Evolutionary conservation across 1,139 yeast species (phyloP), one percentile per base, ranked within the genome.

Genomic region (Meyerozyma smithsonii): DNA sequence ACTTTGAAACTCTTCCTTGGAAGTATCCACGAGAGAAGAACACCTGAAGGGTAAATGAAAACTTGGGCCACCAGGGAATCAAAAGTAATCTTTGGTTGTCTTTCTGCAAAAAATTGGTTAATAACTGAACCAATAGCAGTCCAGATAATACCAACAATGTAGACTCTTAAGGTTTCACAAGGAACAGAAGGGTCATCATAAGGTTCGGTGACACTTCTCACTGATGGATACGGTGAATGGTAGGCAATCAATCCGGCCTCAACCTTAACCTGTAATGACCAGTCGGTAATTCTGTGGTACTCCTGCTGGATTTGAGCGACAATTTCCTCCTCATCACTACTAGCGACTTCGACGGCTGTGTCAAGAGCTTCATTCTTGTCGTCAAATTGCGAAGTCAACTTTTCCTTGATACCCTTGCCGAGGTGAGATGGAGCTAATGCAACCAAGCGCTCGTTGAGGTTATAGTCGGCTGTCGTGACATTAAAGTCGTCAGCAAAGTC

Each of bases 201-300:
- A 14, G 80, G 76, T 38, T 70, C 72, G 21, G 79, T 65, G 23
- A 77, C 74, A 8, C 85, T 68, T 46, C 87, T 66, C 6, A 81
- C 84, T 55, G 80, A 85, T 3, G 81, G 77, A 53, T 81, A 81
- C 1, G 84, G 83, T 1, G 84, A 79, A 54, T 71, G 74, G 52
- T 64, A 79, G 36, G 72, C 64, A 39, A 74, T 59, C 37, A 79
- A 39, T 2, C 49, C 47, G 14, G 56, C 57, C 30, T 53, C 56
- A 17, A 46, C 32, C 15, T 48, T 44, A 8, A 44, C 49, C 38
- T 49, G 52, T 8, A 52, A 41, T 8, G 38, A 35, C 53, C 55
- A 50, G 36, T 50, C 52, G n/a, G 25, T n/a, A 11, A 41, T 18
- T 7, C 36, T 23, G 32, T 34, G 26, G 32, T 16, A 36, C 5